phyloP scores from a whole-genome alignment of 495 filamentous ascomycete genomes.

The Lentithecium fluviatile region DNA sequence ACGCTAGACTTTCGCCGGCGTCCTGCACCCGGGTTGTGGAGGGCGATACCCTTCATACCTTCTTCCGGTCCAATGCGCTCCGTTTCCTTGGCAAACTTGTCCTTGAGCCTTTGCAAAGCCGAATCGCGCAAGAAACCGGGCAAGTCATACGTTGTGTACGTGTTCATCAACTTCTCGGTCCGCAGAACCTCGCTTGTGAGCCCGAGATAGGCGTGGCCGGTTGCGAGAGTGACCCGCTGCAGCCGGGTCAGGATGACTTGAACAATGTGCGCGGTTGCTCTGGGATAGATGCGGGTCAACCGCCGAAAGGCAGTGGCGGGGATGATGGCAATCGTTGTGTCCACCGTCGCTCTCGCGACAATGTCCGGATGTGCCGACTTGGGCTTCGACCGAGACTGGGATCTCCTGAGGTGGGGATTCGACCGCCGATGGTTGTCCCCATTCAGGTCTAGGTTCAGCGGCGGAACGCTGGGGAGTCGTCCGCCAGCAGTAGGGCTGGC shows the following conservation, averaged over 20 bases:
- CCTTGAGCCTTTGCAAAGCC: constrained; percentile 81
- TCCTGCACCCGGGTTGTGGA: constrained; percentile 76
- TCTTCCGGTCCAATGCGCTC: constrained; percentile 85
- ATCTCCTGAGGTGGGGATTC: constrained; percentile 8
- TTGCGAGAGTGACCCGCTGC: constrained; percentile 90
- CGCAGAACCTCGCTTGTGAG: constrained; percentile 85
- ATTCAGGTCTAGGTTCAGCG: constrained; percentile 63
- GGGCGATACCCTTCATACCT: constrained; percentile 85
- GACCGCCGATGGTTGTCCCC: constrained; percentile 3
- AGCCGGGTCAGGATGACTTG: constrained; percentile 94
- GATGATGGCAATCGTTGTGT: constrained; percentile 97
- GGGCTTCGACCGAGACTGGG: constrained; percentile 41
- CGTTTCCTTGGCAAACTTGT: constrained; percentile 80
- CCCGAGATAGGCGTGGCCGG: constrained; percentile 90
- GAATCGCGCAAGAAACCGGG: constrained; percentile 87
- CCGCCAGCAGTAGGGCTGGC: constrained; percentile 33
- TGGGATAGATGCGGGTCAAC: constrained; percentile 90
- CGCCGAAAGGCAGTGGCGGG: constrained; percentile 93
- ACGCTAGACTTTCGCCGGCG: constrained; percentile 67
- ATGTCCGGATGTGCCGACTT: constrained; percentile 95
- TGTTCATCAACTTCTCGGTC: constrained; percentile 88
- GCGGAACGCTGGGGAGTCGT: constrained; percentile 59
- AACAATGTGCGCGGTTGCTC: constrained; percentile 94
- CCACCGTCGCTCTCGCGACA: constrained; percentile 91
- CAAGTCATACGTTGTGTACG: constrained; percentile 85